A percentile compares a stretch with the other conserved stretches of the same genome.
Evolutionary conservation across 352 stramenopile species (phyloP).

Genomic region (Phytophthora melonis): DNA sequence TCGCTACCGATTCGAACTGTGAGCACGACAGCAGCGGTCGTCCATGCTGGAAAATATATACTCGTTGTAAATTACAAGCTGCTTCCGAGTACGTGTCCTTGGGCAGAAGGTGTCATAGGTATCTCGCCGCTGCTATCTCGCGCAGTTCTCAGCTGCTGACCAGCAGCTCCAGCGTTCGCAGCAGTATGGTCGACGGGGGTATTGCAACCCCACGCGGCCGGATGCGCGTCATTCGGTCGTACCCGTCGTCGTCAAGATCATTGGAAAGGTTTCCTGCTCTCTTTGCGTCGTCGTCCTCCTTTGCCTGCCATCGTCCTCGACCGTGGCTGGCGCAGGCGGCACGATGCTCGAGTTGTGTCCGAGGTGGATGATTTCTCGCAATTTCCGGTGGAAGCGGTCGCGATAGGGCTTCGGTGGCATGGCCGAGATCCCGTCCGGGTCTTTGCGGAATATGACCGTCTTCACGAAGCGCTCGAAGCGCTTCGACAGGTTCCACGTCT

Average conservation of each 20-base stretch:
- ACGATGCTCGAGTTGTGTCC: conserved; percentile 54
- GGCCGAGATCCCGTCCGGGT: conserved; percentile 79
- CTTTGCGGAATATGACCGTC: conserved; percentile 66
- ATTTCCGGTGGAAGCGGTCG: conserved; percentile 72
- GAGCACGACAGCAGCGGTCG: no score
- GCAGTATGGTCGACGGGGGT: conserved; percentile 1
- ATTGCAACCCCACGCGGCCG: conserved; percentile 30
- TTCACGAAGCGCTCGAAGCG: conserved; percentile 83
- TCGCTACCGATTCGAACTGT: no score
- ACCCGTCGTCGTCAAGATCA: conserved; percentile 27
- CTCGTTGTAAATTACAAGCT: conserved; percentile 14
- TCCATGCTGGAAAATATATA: no score
- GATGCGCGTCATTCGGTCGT: conserved; percentile 40
- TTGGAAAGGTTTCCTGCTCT: conserved; percentile 6
- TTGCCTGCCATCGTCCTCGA: conserved; percentile 9
- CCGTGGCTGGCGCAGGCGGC: conserved; percentile 16
- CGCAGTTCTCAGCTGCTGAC: background rate
- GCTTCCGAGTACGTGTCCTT: conserved; percentile 26
- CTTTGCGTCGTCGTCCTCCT: background rate
- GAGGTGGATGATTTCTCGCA: conserved; percentile 82
- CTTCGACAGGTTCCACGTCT: conserved; percentile 83
- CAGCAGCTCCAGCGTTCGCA: background rate
- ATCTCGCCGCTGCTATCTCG: conserved; percentile 19
- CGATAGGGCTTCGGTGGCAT: conserved; percentile 76
- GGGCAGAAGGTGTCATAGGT: conserved; percentile 30